Evolutionary conservation across 2,329 filamentous ascomycete genomes (phyloP), one percentile per base, ranked within the genome.

Genomic region (Orbilia oligospora): DNA sequence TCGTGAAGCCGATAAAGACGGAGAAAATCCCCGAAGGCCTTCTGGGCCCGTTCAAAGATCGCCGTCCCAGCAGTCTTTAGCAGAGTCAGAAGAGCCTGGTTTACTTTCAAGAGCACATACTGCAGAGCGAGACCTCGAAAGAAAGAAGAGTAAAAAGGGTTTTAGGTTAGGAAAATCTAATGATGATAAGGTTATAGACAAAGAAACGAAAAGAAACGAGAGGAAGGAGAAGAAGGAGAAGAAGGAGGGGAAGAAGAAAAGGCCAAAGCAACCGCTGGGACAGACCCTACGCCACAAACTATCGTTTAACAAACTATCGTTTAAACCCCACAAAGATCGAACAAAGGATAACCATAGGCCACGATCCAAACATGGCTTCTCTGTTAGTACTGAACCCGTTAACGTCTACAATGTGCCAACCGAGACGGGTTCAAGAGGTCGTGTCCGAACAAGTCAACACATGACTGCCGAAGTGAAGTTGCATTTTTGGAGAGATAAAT

Each of bases 401-500:
- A 51, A 33, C 30, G n/a, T 78, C 14, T 69, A 71, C 63, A 22
- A 53, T 12, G 73, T 71, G 46, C 67, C 73, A 20, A 49, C 12
- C 5, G 48, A 63, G 5, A 16, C 48, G 36, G 61, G 55, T 27
- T 46, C 73, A n/a, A 38, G 20, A 36, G 33, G 33, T 22, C 73
- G 61, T 1, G 61, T 71, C 18, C 49, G 61, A 20, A 68, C 61
- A 3, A 78, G 73, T 49, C 46, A 67, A 20, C 73, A 78, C 27
- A 72, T 78, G 68, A 78, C 73, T 4, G 73, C 73, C 1, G 73
- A 78, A 49, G 44, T 78, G 12, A 78, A 78, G 22, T 16, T 78
- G 38, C 73, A 78, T 18, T 48, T 78, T 18, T 78, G 73, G 73
- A 67, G 73, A 56, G 63, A 78, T 24, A 78, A 68, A 30, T 78